A percentile compares a stretch with the other conserved stretches of the same genome.
These are phyloP conservation scores for Crithidia mellificae DNA, from an alignment of 208 protist species.

Conservation along the genomic window DNA sequence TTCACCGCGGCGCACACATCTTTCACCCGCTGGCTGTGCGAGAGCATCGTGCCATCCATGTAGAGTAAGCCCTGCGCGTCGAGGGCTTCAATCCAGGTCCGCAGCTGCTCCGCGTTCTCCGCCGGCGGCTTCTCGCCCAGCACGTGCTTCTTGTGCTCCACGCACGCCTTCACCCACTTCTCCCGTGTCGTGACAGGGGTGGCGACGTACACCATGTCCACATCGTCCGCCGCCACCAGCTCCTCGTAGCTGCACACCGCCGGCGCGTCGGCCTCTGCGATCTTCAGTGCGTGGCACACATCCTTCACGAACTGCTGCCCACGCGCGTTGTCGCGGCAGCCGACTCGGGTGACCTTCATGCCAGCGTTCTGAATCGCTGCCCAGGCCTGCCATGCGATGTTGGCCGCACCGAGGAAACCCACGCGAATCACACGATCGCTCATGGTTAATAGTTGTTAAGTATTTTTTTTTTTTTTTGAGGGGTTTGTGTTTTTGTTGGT, in stretches of 20 bases:
- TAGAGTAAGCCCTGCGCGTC: slow-evolving; percentile 48
- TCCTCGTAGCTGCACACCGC: slow-evolving; percentile 35
- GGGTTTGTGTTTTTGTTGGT: neutral
- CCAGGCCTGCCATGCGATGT: slow-evolving; percentile 42
- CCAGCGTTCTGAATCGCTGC: slow-evolving; percentile 46
- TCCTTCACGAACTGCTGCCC: no score
- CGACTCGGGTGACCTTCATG: slow-evolving; percentile 44
- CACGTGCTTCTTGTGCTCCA: slow-evolving; percentile 56
- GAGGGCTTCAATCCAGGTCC: slow-evolving; percentile 51
- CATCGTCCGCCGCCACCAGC: slow-evolving; percentile 15
- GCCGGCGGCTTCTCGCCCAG: slow-evolving; percentile 58
- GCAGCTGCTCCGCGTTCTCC: slow-evolving; percentile 38
- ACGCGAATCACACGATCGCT: no score
- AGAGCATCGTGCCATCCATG: slow-evolving; percentile 75
- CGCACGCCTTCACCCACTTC: slow-evolving; percentile 53
- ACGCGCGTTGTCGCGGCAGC: slow-evolving; percentile 43
- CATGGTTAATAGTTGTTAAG: no score
- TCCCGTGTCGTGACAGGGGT: slow-evolving; percentile 47
- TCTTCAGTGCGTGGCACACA: no score
- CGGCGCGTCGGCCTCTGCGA: no score
- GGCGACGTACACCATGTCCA: slow-evolving; percentile 51
- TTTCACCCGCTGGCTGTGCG: slow-evolving; percentile 43
- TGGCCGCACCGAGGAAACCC: slow-evolving; percentile 53
- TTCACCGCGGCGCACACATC: slow-evolving; percentile 19
- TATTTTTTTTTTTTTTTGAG: neutral